Conservation (phyloP, 192 early-diverging fungal species). For the Funneliformis mosseae region DNA sequence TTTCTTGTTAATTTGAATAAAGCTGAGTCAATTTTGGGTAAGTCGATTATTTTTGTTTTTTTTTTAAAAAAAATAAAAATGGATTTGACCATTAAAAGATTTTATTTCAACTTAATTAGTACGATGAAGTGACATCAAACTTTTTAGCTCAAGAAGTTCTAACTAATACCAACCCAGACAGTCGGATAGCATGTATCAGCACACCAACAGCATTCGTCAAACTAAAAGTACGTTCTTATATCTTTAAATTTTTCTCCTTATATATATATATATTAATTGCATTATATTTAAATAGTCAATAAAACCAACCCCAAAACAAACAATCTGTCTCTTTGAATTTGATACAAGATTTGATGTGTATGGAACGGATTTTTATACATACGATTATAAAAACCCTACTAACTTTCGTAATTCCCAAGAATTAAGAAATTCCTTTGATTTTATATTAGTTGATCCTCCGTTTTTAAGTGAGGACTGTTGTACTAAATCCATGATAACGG, state of each 20-base stretch:
- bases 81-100: background rate
- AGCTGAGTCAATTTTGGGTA: conserved; percentile 57
- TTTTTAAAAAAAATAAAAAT: conserved; percentile 31
- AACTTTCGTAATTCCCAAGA: conserved; percentile 49
- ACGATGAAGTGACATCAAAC: conserved; percentile 46
- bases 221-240: conserved; percentile 51
- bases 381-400: conserved; percentile 72
- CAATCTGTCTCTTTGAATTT: conserved; percentile 70
- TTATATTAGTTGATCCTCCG: conserved; percentile 78
- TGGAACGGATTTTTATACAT: conserved; percentile 65
- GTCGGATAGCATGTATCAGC: conserved; percentile 58
- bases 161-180: conserved; percentile 41
- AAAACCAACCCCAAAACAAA: conserved; percentile 38
- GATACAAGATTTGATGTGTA: conserved; percentile 76
- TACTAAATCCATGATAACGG: conserved; percentile 66
- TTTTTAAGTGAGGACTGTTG: conserved; percentile 78
- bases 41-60: conserved; percentile 1
- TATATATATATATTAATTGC: background rate
- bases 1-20: conserved; percentile 12
- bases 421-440: conserved; percentile 59
- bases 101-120: conserved; percentile 30
- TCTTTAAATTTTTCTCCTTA: background rate
- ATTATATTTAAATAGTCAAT: conserved; percentile 38
- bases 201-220: conserved; percentile 67
- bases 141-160: conserved; percentile 42